Evolutionary conservation across 73 alveolate genomes (phyloP).

Genomic region (Paramecium octaurelia): DNA sequence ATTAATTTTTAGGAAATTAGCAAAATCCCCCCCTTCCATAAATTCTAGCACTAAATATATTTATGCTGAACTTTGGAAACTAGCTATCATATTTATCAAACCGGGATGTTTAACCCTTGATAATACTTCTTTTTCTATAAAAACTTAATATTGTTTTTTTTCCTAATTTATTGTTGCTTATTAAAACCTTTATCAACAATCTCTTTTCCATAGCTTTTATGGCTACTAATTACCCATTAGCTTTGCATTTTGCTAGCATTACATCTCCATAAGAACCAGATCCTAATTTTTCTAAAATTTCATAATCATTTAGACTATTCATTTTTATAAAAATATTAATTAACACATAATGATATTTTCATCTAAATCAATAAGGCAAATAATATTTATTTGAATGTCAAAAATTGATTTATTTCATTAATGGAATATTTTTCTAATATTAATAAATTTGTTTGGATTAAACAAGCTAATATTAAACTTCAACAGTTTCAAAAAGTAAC

Average conservation of each 20-base stretch:
- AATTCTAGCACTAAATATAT: conserved; percentile 64
- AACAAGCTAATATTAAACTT: neutral
- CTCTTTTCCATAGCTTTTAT: neutral
- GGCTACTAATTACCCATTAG: neutral
- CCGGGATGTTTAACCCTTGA: conserved; percentile 61
- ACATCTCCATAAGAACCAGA: conserved; percentile 17
- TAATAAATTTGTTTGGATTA: no score
- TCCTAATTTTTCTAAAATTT: neutral
- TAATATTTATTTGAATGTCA: no score
- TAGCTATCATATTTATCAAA: conserved; percentile 56
- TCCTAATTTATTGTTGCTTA: neutral
- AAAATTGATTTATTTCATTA: no score
- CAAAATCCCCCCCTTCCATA: conserved; percentile 72
- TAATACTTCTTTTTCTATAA: conserved; percentile 52
- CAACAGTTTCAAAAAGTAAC: neutral
- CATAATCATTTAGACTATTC: neutral
- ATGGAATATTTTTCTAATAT: neutral
- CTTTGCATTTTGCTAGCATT: neutral
- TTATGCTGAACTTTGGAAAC: conserved; percentile 59
- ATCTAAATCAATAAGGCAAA: neutral
- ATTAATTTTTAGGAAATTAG: conserved; percentile 46
- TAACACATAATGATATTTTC: neutral
- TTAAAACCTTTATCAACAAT: neutral
- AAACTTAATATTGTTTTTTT: conserved; percentile 46
- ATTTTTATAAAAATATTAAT: neutral